A percentile compares a stretch with the other conserved stretches of the same genome.
These are phyloP conservation scores for Shiraia bambusicola DNA, from an alignment of 2,329 filamentous ascomycete species.

Conservation along the genomic window DNA sequence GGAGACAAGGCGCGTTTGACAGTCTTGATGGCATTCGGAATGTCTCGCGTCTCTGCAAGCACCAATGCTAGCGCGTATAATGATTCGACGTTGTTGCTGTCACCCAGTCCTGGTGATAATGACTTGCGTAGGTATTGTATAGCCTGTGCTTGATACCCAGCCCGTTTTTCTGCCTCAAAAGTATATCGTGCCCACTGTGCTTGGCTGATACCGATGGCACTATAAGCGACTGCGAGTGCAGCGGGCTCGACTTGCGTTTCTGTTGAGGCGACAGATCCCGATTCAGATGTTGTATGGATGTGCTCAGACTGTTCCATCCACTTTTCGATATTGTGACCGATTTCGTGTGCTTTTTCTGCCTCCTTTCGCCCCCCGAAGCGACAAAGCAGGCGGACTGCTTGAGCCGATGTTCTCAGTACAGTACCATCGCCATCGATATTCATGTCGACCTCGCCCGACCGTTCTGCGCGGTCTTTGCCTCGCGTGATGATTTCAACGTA, in stretches of 20 bases:
- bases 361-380: conserved; percentile 74
- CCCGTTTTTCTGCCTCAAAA: conserved; percentile 69
- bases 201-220: conserved; percentile 81
- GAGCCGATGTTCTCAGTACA: conserved; percentile 74
- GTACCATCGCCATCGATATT: conserved; percentile 77
- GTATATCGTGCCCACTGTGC: conserved; percentile 86
- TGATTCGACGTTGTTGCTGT: conserved; percentile 70
- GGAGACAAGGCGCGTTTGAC: conserved; percentile 74
- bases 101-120: conserved; percentile 65
- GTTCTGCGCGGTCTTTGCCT: conserved; percentile 79
- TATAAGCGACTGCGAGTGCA: conserved; percentile 67
- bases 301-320: conserved; percentile 64
- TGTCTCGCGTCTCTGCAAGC: conserved; percentile 82
- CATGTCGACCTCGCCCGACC: conserved; percentile 66
- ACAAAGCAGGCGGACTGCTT: conserved; percentile 78
- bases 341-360: conserved; percentile 73
- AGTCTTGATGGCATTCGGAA: conserved; percentile 77
- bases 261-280: conserved; percentile 35
- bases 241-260: conserved; percentile 55
- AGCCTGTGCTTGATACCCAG: conserved; percentile 74
- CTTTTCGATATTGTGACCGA: conserved; percentile 71
- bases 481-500: conserved; percentile 87
- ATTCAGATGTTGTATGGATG: conserved; percentile 25
- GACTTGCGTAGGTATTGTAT: conserved; percentile 74
- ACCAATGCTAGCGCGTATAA: conserved; percentile 80